Percentiles rank a stretch among this genome's conserved stretches.
Evolutionary conservation across 441 rosid genomes (phyloP).

Genomic region (Corymbia citriodora): DNA sequence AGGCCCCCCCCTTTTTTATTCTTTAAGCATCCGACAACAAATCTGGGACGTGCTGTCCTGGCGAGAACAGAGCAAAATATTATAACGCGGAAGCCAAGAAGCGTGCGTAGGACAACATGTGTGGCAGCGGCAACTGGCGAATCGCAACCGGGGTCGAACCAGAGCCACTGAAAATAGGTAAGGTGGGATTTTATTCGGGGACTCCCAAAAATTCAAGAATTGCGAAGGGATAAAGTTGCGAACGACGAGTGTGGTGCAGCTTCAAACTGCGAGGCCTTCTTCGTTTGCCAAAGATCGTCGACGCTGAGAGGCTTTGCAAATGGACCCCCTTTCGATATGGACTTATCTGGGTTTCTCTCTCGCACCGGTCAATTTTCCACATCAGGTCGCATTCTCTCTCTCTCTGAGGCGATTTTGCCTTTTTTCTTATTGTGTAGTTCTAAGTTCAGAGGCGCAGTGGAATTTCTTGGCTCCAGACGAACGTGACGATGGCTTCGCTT

Average conservation of each 20-base stretch:
- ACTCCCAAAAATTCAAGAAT: not conserved
- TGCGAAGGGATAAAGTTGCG: conserved; percentile 28
- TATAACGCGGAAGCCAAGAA: not conserved
- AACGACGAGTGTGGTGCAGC: conserved; percentile 44
- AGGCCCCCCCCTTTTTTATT: not conserved
- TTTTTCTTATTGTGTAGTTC: not conserved
- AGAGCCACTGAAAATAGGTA: conserved; percentile 33
- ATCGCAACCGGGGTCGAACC: conserved; percentile 7
- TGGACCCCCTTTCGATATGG: not conserved
- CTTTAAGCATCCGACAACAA: not conserved
- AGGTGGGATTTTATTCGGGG: conserved; percentile 3
- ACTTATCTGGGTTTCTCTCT: not conserved
- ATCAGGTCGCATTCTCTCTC: not conserved
- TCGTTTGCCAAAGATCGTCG: conserved; percentile 10
- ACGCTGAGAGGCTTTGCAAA: not conserved
- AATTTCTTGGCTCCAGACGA: not conserved
- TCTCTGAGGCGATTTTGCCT: not conserved
- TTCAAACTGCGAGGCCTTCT: conserved; percentile 19
- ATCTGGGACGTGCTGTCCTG: not conserved
- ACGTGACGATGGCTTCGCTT: not conserved
- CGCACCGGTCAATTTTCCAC: not conserved
- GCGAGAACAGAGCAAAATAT: not conserved
- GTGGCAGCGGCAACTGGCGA: not conserved
- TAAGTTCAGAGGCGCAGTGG: not conserved
- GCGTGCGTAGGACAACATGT: not conserved